Conservation (phyloP, 139 green algal genomes). For the Yamagishiella unicocca region DNA sequence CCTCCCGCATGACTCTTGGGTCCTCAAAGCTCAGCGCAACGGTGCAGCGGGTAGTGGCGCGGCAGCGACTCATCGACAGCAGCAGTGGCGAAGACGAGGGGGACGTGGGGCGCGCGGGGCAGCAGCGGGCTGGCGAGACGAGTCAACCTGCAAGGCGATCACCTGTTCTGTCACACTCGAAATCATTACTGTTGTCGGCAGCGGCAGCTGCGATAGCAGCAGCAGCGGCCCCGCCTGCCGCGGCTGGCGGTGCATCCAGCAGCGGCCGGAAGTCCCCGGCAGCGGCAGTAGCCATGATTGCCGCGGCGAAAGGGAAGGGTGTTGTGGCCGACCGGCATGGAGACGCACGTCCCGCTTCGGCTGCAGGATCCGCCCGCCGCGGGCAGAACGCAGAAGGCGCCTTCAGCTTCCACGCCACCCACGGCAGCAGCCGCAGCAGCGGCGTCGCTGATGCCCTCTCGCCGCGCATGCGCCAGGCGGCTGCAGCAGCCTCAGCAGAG, state of each 20-base stretch:
- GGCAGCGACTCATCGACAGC: slow-evolving; percentile 14
- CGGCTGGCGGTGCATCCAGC: neutral
- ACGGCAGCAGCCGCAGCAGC: neutral
- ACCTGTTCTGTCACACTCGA: neutral
- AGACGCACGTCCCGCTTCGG: neutral
- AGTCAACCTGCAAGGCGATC: neutral
- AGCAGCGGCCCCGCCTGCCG: neutral
- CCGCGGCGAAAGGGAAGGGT: neutral
- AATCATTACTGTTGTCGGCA: neutral
- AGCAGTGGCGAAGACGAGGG: slow-evolving; percentile 21
- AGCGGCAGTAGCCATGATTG: neutral
- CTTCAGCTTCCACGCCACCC: neutral
- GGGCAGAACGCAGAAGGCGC: neutral
- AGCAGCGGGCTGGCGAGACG: neutral
- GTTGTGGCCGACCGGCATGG: too few relatives aligned
- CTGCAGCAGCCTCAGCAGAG: neutral
- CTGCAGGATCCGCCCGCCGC: neutral
- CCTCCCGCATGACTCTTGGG: neutral
- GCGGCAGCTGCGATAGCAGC: neutral
- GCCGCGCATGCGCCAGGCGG: slow-evolving; percentile 24
- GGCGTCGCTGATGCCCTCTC: neutral
- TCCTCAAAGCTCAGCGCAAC: neutral
- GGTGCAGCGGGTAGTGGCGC: slow-evolving; percentile 11
- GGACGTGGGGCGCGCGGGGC: neutral
- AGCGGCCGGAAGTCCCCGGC: neutral